Base-by-base conservation (phyloP, 768 basidiomycete species). In the Lactarius trivialis region DNA sequence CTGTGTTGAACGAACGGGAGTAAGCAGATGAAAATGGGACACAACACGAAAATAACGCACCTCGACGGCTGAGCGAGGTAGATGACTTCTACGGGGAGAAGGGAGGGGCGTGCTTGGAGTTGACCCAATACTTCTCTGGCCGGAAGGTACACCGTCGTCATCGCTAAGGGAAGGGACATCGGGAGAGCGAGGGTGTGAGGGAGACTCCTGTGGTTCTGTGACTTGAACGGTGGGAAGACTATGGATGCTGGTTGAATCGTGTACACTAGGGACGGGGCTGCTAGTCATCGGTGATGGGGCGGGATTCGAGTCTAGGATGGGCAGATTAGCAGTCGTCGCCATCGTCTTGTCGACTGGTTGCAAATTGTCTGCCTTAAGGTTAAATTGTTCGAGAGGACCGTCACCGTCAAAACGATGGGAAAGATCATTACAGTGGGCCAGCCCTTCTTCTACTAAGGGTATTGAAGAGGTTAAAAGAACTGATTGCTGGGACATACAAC, bases 151-250 rank as follows among this genome's bases (percentile, higher is more conserved):
- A n/a, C 50, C 11, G 33, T 63, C 58, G 4, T 58, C 61, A 6
- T 56, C 60, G 50, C 61, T 60, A 33, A 55, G 58, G 54, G 66
- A 68, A 3, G 66, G 48, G 2, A 67, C 55, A 1, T 70, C 67
- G 21, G 70, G 63, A 21, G 67, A 68, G 53, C 73, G 72, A n/a
- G 72, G 50, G 14, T 30, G 79, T 73, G 1, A 74, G 72, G 2
- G 74, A 74, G 73, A 66, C 26, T 71, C 56, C 14, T 79, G 74
- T 72, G 76, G 49, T 74, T 78, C 64, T 32, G 79, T 72, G 55
- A 84, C 78, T 68, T 81, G 81, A 17, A 80, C 80, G 12, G 75
- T 76, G 11, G 86, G 85, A 67, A 86, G 76, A 65, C 83, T 85
- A 64, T 82, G 85, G 6, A 82, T 72, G 67, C 86, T 88, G 67